Evolutionary conservation across 805 yeast species (phyloP).

Genomic region (Candida berthetii): DNA sequence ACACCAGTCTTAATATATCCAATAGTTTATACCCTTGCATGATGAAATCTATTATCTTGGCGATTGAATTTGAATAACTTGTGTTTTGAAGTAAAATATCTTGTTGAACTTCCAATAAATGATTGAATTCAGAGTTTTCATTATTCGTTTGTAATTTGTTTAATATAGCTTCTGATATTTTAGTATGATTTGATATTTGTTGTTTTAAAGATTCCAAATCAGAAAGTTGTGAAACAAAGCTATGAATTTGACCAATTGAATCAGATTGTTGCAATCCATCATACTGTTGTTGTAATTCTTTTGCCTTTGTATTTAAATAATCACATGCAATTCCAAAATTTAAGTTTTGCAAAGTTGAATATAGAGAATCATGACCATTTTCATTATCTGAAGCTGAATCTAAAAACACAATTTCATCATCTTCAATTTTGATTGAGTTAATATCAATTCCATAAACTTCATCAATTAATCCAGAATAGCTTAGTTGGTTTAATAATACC

Average conservation of each 20-base stretch:
- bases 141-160: conserved; percentile 30
- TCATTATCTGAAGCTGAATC: conserved; percentile 9
- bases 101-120: conserved; percentile 58
- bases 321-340: conserved; percentile 82
- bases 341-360: conserved; percentile 46
- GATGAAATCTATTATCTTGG: conserved; percentile 43
- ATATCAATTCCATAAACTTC: conserved; percentile 53
- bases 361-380: conserved; percentile 31
- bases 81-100: conserved; percentile 53
- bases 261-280: conserved; percentile 52
- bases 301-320: conserved; percentile 64
- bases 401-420: conserved; percentile 14
- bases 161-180: conserved; percentile 62
- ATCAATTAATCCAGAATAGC: conserved; percentile 77
- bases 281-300: conserved; percentile 60
- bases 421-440: conserved; percentile 24
- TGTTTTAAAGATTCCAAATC: conserved; percentile 62
- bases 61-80: conserved; percentile 28
- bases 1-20: conserved; percentile 45
- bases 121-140: conserved; percentile 27
- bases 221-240: conserved; percentile 65
- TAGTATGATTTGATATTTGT: conserved; percentile 65
- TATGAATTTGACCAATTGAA: conserved; percentile 58
- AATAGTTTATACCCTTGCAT: conserved; percentile 33
- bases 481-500: conserved; percentile 67